A percentile compares a stretch with the other conserved stretches of the same genome.
Evolutionary conservation across 1,284 basidiomycete species (phyloP).

Genomic region (Golubevia pallescens): DNA sequence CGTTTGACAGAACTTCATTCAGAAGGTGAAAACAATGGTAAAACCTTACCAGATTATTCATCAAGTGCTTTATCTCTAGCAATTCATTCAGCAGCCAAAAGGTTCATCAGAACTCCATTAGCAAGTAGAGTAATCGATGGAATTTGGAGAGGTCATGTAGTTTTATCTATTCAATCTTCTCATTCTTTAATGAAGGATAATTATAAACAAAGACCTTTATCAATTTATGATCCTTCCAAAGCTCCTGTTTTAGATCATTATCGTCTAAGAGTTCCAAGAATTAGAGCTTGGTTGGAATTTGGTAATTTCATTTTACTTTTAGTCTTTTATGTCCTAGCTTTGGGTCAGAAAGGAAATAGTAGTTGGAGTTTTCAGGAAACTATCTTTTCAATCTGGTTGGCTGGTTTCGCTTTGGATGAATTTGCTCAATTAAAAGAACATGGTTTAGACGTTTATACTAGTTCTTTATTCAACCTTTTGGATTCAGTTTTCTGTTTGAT

Average conservation of each 20-base stretch:
- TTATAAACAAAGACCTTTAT: constrained; percentile 65
- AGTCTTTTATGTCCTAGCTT: constrained; percentile 30
- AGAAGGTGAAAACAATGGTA: neutral
- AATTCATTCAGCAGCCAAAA: constrained; percentile 37
- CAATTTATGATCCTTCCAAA: constrained; percentile 64
- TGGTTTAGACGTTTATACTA: constrained; percentile 75
- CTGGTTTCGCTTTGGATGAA: constrained; percentile 85
- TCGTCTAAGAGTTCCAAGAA: constrained; percentile 63
- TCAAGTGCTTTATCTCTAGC: constrained; percentile 40
- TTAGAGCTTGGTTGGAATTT: constrained; percentile 66
- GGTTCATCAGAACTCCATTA: constrained; percentile 42
- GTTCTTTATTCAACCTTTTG: constrained; percentile 37
- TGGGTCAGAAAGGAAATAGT: constrained; percentile 30
- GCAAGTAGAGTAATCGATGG: constrained; percentile 43
- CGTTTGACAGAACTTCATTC: no score
- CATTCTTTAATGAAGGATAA: constrained; percentile 59
- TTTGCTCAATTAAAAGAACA: constrained; percentile 92
- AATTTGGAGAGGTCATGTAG: constrained; percentile 48
- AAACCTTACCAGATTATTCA: neutral
- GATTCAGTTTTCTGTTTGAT: constrained; percentile 30
- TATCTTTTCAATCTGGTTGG: constrained; percentile 37
- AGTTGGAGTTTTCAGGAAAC: constrained; percentile 43
- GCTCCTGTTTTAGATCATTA: constrained; percentile 66
- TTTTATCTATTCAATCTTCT: constrained; percentile 30
- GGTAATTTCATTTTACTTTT: constrained; percentile 70